These are phyloP conservation scores for Umbilicus rupestris DNA, from an alignment of 164 flowering plant species.

Conservation along the genomic window DNA sequence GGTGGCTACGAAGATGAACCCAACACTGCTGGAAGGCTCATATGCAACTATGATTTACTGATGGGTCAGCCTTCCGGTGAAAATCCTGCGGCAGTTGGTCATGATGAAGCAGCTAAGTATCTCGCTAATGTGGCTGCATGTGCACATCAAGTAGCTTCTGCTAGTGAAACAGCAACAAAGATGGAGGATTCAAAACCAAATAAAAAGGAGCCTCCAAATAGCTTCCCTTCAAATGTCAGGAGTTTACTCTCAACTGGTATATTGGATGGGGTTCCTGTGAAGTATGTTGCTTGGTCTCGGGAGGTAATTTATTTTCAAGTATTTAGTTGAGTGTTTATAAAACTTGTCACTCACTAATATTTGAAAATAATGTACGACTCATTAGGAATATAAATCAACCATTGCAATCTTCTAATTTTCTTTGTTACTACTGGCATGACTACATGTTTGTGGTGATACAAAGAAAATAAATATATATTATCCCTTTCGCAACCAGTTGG, in stretches of 20 bases:
- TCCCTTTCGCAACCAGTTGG: neutral
- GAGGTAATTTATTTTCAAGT: slow-evolving; percentile 25
- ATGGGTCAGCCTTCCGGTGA: slow-evolving; percentile 21
- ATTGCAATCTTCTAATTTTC: neutral
- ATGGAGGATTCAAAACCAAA: slow-evolving; percentile 20
- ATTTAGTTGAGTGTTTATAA: neutral
- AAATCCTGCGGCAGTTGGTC: slow-evolving; percentile 17
- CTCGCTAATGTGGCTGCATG: slow-evolving; percentile 9
- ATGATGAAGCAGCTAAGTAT: slow-evolving; percentile 13
- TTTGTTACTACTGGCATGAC: neutral
- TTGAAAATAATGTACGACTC: no score
- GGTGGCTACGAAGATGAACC: slow-evolving; percentile 26
- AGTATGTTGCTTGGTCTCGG: slow-evolving; percentile 34
- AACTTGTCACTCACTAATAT: neutral
- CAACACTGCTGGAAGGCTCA: slow-evolving; percentile 17
- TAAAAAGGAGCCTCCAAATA: slow-evolving; percentile 30
- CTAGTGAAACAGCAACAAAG: slow-evolving; percentile 16
- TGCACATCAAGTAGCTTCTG: slow-evolving; percentile 10
- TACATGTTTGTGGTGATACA: no score
- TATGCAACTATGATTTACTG: slow-evolving; percentile 22
- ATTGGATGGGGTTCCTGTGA: slow-evolving; percentile 40
- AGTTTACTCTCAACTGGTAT: slow-evolving; percentile 41
- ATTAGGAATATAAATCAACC: neutral
- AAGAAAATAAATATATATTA: neutral
- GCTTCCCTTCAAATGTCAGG: slow-evolving; percentile 41